Base-by-base conservation (phyloP, 345 rosid species). In the Cardiospermum halicacabum region DNA sequence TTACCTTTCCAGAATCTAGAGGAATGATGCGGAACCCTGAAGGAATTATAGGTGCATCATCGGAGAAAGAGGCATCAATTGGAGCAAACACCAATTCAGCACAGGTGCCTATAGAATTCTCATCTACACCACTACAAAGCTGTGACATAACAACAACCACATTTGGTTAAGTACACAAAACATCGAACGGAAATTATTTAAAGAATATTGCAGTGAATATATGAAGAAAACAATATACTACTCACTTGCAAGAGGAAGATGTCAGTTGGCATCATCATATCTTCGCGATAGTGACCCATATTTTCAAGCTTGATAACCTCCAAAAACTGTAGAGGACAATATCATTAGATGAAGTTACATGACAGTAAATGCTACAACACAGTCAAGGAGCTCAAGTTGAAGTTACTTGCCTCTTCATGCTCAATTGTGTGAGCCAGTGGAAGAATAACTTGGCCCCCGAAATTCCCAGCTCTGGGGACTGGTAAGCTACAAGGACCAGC, bases 21-120 rank as follows among this genome's bases (percentile, higher is more conserved):
- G 96, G 98, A 70, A 93, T 93, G 71, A 93, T 88, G 66, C 98
- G 96, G 69, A 93, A 93, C 27, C 98, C 98, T 12, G 94, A 93
- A 82, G 98, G 98, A 55, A 93, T 69, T 60, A 90, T 85, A 1
- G 96, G 98, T 4, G 96, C 98, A 71, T 93, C 97, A 42, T 93
- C 98, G 16, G 96, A 89, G 72, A 93, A 88, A 34, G 98, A 90
- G 24, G 98, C 97, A 64, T 93, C 98, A 11, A 93, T 93, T 4
- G 98, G 98, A 69, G 96, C 96, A 81, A 93, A 90, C 55, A 92
- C 80, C 54, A 92, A 92, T 69, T 92, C 98, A 7, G 93, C 90
- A 56, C 89, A 84, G 22, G 87, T 80, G 40, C 96, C 97, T 43
- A 81, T 65, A 21, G 97, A 87, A 61, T 90, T 90, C 75, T 93